Base-by-base conservation (phyloP, 192 early-diverging fungal species). In the Linnemannia zychae region DNA sequence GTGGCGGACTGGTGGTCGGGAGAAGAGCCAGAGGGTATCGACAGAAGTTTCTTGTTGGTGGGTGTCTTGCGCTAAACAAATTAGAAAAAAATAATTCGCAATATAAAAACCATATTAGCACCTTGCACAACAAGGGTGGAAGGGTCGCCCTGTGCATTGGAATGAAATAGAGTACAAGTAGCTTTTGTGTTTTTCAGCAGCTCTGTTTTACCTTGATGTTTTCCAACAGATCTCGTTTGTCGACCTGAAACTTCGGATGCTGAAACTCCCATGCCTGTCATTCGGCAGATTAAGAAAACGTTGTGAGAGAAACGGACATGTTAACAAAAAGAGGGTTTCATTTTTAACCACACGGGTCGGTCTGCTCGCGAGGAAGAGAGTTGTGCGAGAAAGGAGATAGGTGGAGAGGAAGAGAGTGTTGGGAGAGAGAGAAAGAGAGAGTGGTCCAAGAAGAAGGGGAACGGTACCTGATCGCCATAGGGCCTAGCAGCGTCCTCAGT, bases 191-290 rank as follows among this genome's bases (percentile, higher is more conserved):
- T 7, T 47, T 71, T 28, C 44, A 46, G 11, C 34, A 18, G 66
- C 44, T 22, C 20, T 37, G 9, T 17, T n/a, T 68, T 88, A 90
- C 89, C 66, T 89, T 91, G 60, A 93, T 92, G 38, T 90, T 86
- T 50, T 90, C 90, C 49, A 93, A 68, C 52, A 90, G 73, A 78
- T 92, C 90, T 77, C 88, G 85, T 57, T 90, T 90, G 63, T 92
- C 88, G 17, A 89, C 84, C 52, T 90, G 91, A 66, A 94, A 94
- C 68, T 92, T 83, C 63, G 94, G 94, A 80, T 94, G 93, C n/a
- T 87, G 82, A 82, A 93, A 94, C 72, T 93, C 94, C 94, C 92
- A 94, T 22, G 88, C 87, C 90, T 91, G 46, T 3, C 72, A 18
- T 18, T 36, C 3, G 69, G 34, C n/a, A 48, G 20, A 44, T 0